Evolutionary conservation across 148 eudicot species (phyloP), one percentile per base, ranked within the genome.

Genomic region (Salicornia ramosissima): DNA sequence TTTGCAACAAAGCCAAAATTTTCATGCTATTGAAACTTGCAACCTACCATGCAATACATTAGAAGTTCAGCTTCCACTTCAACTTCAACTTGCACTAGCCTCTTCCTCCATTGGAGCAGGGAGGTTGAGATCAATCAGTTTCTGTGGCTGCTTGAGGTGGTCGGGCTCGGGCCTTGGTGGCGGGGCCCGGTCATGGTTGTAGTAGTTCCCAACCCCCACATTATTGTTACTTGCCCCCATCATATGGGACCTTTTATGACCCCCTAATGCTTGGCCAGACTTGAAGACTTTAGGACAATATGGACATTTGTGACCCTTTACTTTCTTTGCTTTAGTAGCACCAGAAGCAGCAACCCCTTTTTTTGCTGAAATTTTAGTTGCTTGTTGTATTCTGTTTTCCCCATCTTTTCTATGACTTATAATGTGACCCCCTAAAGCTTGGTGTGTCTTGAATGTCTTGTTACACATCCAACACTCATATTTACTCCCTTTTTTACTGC

Each of bases 181-280:
- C 18, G 59, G 50, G 8, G 16, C 36, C 2, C 22, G 31, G 10
- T 24, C 12, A 4, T n/a, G 10, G 8, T 9, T 26, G 6, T 53
- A 26, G 15, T 28, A 16, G 9, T 10, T 55, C 52, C 2, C 60
- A 34, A 6, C 33, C 21, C 4, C 47, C 21, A 19, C 70, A 45
- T 11, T 80, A 34, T 64, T 46, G 36, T 72, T 53, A 65, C 64
- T 64, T 36, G 79, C 79, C 22, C 83, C 87, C 30, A 87, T 64
- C 75, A 88, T 83, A 78, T 90, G 97, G 71, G 97, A 81, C 83
- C 98, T 87, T 80, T 94, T 94, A 71, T 94, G 98, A 47, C 98
- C 98, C 6, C 98, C 98, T 58, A 94, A 80, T 54, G 98, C 98
- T 81, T 94, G 98, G 53, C 98, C 98, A 14, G 90, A 88, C 80